Base-by-base conservation (phyloP, 176 grass and related monocot species). In the Bonia amplexicaulis region DNA sequence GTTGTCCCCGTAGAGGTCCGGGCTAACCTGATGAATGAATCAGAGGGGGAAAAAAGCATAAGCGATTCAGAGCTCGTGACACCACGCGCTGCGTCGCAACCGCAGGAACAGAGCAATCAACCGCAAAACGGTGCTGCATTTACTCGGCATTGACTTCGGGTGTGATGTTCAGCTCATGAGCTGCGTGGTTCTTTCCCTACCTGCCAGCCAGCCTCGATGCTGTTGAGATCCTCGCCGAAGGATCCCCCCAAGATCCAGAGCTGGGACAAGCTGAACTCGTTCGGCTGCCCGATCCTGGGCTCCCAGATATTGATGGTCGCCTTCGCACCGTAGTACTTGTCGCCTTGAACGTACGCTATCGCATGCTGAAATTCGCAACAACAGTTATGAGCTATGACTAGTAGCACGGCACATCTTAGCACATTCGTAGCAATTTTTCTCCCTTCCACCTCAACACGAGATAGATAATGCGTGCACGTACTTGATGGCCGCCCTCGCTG, bases 191-290 rank as follows among this genome's bases (percentile, higher is more conserved):
- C 15, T 81, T 27, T 77, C 62, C 15, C 13, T 87, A 98, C 96
- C 93, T 98, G 93, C 96, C 93, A 98, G 33, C 96, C 96, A 48
- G 89, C 96, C 87, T 98, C 96, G 33, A 98, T 94, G 84, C 89
- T 98, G 87, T 95, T 98, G 54, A 95, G 89, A 76, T 98, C 91
- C 80, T 90, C 82, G 41, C 89, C 91, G 4, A 97, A 97, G 62
- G 91, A 94, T 1, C 91, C 96, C 48, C 91, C 93, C 51, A 95
- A 81, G 75, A 98, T 91, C 96, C 93, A 98, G 57, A 98, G 89
- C 77, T 98, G 93, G 52, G 91, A 95, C 65, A 94, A 73, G 81
- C 96, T 98, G 71, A 98, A 98, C 81, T 98, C 96, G 63, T 92
- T 90, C 1, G 88, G 57, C 80, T 92, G 91, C 90, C 92, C 85